Evolutionary conservation across 768 basidiomycete genomes (phyloP).

Genomic region (Leccinellum albellum): DNA sequence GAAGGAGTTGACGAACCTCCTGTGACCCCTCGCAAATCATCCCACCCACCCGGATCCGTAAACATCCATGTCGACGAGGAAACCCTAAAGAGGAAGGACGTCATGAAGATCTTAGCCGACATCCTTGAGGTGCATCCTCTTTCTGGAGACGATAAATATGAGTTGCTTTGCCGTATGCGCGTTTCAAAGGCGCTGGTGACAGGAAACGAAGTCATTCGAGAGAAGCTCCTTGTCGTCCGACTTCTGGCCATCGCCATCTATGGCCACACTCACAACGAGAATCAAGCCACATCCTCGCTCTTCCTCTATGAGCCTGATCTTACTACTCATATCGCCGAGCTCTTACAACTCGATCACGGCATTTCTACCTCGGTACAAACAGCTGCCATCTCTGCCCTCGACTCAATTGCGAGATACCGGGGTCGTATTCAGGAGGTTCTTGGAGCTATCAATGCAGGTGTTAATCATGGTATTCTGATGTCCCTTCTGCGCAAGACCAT

Average conservation of each 20-base stretch:
- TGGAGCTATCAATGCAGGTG: constrained; percentile 87
- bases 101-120: constrained; percentile 78
- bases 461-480: constrained; percentile 94
- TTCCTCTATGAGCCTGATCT: constrained; percentile 96
- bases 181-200: constrained; percentile 65
- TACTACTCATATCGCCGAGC: constrained; percentile 81
- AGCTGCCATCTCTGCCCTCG: constrained; percentile 84
- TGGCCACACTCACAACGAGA: constrained; percentile 81
- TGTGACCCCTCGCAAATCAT: constrained; percentile 48
- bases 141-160: constrained; percentile 81
- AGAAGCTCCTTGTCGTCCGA: constrained; percentile 77
- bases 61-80: constrained; percentile 61
- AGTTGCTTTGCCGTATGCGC: constrained; percentile 83
- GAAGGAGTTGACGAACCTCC: constrained; percentile 44
- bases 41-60: constrained; percentile 46
- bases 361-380: constrained; percentile 74
- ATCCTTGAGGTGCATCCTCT: constrained; percentile 62
- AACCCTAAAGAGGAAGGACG: constrained; percentile 53
- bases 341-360: constrained; percentile 75
- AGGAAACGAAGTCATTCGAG: constrained; percentile 58
- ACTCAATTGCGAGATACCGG: constrained; percentile 84
- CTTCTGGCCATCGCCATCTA: constrained; percentile 89
- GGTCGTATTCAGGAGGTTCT: constrained; percentile 82
- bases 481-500: constrained; percentile 81
- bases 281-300: constrained; percentile 70